Evolutionary conservation across 139 green algal genomes (phyloP).

Genomic region (Spirogloea muscicola): DNA sequence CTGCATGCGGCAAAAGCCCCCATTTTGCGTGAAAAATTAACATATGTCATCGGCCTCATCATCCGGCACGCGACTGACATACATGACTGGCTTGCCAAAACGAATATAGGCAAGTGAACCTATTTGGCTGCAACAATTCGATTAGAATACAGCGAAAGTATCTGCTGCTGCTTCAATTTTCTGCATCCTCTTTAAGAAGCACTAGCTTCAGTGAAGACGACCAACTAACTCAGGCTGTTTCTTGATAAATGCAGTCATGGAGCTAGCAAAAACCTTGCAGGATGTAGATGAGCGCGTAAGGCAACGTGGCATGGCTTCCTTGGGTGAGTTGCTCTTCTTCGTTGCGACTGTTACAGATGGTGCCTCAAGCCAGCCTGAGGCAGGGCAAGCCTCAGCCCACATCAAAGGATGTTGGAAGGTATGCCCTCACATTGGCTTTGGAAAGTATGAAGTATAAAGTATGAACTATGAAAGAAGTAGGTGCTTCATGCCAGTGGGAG

Average conservation of each 20-base stretch:
- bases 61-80: conserved; percentile 88
- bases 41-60: conserved; percentile 66
- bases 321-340: conserved; percentile 95
- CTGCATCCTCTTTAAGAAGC: too few relatives aligned
- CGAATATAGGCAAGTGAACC: too few relatives aligned
- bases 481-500: conserved; percentile 1
- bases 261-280: conserved; percentile 67
- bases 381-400: neutral
- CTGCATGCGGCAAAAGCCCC: conserved; percentile 58
- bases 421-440: neutral
- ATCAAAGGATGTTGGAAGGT: neutral
- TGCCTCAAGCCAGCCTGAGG: too few relatives aligned
- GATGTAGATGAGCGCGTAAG: conserved; percentile 63
- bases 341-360: too few relatives aligned
- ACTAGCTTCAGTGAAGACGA: too few relatives aligned
- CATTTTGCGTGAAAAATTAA: conserved; percentile 59
- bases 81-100: conserved; percentile 59
- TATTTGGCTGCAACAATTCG: too few relatives aligned
- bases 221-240: too few relatives aligned
- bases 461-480: neutral
- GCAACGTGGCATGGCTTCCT: conserved; percentile 72
- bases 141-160: too few relatives aligned
- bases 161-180: too few relatives aligned
- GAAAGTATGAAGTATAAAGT: neutral
- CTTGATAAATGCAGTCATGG: too few relatives aligned